These are phyloP conservation scores for Casuarina glauca DNA, from an alignment of 306 rosid species.

Conservation along the genomic window DNA sequence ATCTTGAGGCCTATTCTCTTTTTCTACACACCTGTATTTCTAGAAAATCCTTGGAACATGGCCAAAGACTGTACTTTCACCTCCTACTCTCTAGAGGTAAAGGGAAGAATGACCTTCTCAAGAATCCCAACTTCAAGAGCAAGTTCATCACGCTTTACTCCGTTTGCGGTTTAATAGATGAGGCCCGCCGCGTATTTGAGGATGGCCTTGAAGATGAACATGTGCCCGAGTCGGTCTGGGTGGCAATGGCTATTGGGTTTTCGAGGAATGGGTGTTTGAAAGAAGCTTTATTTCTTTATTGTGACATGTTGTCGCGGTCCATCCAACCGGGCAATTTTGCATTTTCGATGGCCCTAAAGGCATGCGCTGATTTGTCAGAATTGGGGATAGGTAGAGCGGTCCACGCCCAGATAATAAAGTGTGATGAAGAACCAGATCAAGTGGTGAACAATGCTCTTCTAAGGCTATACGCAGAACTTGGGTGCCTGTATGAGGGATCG, in stretches of 20 bases:
- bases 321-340: conserved; percentile 48
- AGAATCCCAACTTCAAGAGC: conserved; percentile 47
- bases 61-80: conserved; percentile 47
- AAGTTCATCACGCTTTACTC: conserved; percentile 66
- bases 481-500: conserved; percentile 38
- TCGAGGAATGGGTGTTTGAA: conserved; percentile 41
- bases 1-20: conserved; percentile 31
- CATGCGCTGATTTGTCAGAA: conserved; percentile 34
- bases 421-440: conserved; percentile 49
- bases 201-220: conserved; percentile 16
- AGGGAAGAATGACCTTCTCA: conserved; percentile 22
- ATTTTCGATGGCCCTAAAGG: conserved; percentile 55
- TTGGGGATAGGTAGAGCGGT: conserved; percentile 46
- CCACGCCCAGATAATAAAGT: conserved; percentile 54
- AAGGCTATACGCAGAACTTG: conserved; percentile 37
- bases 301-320: conserved; percentile 42
- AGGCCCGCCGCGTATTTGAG: conserved; percentile 46
- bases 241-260: conserved; percentile 64
- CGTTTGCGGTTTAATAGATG: conserved; percentile 47
- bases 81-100: conserved; percentile 27
- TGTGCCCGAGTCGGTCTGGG: conserved; percentile 44
- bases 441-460: conserved; percentile 60
- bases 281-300: conserved; percentile 47
- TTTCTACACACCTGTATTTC: conserved; percentile 61
- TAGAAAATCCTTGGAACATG: conserved; percentile 45